phyloP scores from a whole-genome alignment of 2,329 filamentous ascomycete species.

The Ceratocystis ficicola region DNA sequence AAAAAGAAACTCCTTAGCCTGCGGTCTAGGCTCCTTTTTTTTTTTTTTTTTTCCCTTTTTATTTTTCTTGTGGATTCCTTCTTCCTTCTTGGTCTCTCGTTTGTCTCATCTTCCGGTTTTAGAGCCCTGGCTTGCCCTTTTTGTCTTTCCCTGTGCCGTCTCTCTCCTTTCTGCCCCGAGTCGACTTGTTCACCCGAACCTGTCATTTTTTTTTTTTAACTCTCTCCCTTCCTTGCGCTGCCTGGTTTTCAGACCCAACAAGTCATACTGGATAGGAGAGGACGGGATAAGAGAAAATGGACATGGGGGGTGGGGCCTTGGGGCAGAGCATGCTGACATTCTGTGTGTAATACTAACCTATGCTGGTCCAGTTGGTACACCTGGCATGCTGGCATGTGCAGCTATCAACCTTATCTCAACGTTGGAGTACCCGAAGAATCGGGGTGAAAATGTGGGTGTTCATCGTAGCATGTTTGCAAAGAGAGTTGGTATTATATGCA shows the following conservation, averaged over 20 bases:
- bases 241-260: neutral
- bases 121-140: neutral
- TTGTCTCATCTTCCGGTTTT: neutral
- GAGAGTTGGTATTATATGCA: neutral
- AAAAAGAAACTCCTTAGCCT: too few relatives aligned
- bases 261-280: neutral
- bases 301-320: neutral
- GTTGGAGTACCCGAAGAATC: neutral
- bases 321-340: neutral
- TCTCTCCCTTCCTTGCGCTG: neutral
- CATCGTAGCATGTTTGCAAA: neutral
- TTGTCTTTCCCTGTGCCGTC: conserved; percentile 1
- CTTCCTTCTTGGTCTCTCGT: neutral
- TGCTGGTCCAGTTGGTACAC: neutral
- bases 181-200: neutral
- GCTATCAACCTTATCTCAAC: conserved; percentile 11
- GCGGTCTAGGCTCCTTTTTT: neutral
- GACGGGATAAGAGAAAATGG: neutral
- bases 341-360: neutral
- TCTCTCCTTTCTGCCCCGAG: neutral
- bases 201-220: neutral
- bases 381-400: conserved; percentile 6
- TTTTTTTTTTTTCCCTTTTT: neutral
- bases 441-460: neutral
- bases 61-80: neutral